Evolutionary conservation across 768 basidiomycete species (phyloP).

Genomic region (Clavaria fumosa): DNA sequence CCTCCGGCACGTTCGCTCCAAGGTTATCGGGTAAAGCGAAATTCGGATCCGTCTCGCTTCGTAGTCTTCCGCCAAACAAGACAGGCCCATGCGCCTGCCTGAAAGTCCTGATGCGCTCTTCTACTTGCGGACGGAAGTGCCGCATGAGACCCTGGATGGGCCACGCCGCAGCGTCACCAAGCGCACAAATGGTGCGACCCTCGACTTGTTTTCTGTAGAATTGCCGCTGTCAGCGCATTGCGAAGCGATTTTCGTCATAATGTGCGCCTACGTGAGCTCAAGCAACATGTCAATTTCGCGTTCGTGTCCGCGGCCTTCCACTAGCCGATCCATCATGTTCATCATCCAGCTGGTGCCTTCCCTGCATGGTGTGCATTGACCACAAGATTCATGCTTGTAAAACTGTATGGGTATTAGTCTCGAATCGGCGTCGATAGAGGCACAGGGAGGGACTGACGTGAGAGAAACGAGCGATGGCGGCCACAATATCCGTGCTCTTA

Average conservation of each 20-base stretch:
- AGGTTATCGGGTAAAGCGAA: conserved; percentile 65
- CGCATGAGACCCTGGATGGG: conserved; percentile 97
- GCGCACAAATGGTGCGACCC: conserved; percentile 91
- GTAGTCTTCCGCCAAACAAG: conserved; percentile 72
- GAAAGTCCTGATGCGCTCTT: conserved; percentile 71
- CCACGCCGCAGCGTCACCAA: conserved; percentile 97
- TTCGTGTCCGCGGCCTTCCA: conserved; percentile 75
- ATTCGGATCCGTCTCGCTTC: conserved; percentile 48
- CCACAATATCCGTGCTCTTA: conserved; percentile 89
- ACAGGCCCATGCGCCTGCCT: conserved; percentile 65
- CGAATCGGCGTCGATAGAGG: neutral
- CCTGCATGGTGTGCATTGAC: conserved; percentile 90
- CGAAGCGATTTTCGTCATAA: neutral
- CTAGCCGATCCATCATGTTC: conserved; percentile 99
- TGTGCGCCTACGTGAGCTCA: conserved; percentile 62
- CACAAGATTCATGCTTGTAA: conserved; percentile 98
- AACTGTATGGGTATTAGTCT: conserved; percentile 33
- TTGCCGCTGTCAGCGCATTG: neutral
- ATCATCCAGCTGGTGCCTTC: conserved; percentile 99
- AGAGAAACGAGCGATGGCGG: conserved; percentile 88
- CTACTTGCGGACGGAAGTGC: conserved; percentile 93
- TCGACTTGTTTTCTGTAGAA: conserved; percentile 78
- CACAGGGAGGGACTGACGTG: conserved; percentile 27
- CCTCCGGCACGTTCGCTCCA: conserved; percentile 33
- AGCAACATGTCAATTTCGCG: conserved; percentile 98